Evolutionary conservation across 495 filamentous ascomycete genomes (phyloP), one percentile per base, ranked within the genome.

Genomic region (Penicillium samsonianum): DNA sequence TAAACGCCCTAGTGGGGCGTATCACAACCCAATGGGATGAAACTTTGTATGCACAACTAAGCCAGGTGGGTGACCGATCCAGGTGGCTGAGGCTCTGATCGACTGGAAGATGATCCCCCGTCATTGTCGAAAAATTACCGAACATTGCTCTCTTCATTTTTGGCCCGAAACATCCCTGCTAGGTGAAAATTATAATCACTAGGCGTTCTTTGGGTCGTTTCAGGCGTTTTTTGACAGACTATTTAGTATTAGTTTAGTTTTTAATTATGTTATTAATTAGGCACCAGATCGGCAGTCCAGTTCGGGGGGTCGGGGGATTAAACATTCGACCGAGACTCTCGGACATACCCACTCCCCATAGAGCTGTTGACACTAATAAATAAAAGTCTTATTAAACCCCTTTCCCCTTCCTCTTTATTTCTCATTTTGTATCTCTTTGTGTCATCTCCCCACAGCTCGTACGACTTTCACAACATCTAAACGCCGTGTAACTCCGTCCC

Each of bases 101-200:
- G 31, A 45, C 52, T 45, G 51, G 28, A 19, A 33, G 28, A 26
- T 19, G 19, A 45, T 71, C 41, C 25, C 73, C 73, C 38, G 71
- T 78, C 52, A 77, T 75, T 35, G 76, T 78, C 59, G 89, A 28
- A 31, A 55, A 55, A 17, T 47, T 31, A 38, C 52, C 52, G 52
- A 46, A 25, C 41, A 4, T 23, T 4, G 52, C 30, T n/a, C 42
- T 6, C 19, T 31, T 43, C 9, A 16, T 4, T 42, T 26, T 42
- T 42, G 4, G 31, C 42, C 14, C 12, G 6, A 7, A 5, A 16
- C 16, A 38, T 46, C 43, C 42, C 16, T 38, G 42, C 17, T 37
- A 38, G 16, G 19, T 47, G 17, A 19, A 41, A 50, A 10, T 50
- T 19, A 45, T 31, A 44, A 11, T 17, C 42, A 47, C 16, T 28